Percentiles rank a stretch among this genome's conserved stretches.
Conservation (phyloP, 176 grass and related monocot species). For the Ensete ventricosum region DNA sequence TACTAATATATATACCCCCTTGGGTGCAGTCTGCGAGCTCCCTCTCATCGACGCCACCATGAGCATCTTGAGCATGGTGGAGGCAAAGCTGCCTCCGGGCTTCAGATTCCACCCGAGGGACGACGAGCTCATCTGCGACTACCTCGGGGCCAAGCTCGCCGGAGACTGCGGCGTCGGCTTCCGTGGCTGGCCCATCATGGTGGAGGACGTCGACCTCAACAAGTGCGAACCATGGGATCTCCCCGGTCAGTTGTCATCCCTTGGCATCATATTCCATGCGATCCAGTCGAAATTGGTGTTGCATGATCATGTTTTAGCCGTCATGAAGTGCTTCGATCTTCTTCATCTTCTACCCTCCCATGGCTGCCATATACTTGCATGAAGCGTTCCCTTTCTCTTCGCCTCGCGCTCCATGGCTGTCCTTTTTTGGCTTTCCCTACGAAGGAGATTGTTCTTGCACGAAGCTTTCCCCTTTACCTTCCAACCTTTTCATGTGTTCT, state of each 20-base stretch:
- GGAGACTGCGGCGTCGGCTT: constrained; percentile 27
- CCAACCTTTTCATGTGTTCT: not conserved
- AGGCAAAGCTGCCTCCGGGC: constrained; percentile 72
- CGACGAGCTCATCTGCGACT: constrained; percentile 92
- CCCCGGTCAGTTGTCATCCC: constrained; percentile 43
- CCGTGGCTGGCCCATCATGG: constrained; percentile 36
- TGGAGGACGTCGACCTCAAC: constrained; percentile 82
- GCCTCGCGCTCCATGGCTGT: not conserved
- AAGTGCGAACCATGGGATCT: constrained; percentile 94
- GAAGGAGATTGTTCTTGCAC: not conserved
- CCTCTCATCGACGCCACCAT: constrained; percentile 18
- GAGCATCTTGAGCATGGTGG: constrained; percentile 95
- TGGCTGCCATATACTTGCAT: not conserved
- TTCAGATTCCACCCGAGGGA: constrained; percentile 94
- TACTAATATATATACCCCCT: not conserved
- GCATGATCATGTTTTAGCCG: not conserved
- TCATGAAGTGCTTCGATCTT: not conserved
- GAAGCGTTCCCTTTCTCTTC: not conserved
- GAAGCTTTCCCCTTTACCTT: not conserved
- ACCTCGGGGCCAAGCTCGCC: constrained; percentile 53
- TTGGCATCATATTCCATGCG: not conserved
- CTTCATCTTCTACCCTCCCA: not conserved
- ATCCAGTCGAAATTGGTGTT: not conserved
- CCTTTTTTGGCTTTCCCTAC: not conserved
- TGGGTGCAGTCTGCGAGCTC: not conserved